These are phyloP conservation scores for Eucalyptus victrix DNA, from an alignment of 345 rosid species.

Conservation along the genomic window DNA sequence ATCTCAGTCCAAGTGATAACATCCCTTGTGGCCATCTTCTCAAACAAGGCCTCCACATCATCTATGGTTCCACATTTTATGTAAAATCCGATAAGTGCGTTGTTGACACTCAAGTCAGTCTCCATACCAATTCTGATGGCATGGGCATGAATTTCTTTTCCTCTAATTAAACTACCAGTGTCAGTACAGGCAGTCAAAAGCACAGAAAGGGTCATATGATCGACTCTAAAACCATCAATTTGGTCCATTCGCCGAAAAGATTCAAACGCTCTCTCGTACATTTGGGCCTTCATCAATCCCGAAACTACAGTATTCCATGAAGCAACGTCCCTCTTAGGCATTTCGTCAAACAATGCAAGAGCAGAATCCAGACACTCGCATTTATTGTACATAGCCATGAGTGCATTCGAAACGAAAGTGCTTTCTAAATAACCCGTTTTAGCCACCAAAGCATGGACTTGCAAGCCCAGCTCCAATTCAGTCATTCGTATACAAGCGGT, in stretches of 20 bases:
- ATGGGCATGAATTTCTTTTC: slow-evolving; percentile 56
- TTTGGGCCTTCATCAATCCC: slow-evolving; percentile 28
- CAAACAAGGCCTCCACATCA: slow-evolving; percentile 33
- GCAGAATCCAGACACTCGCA: slow-evolving; percentile 20
- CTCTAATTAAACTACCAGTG: slow-evolving; percentile 19
- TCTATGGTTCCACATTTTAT: slow-evolving; percentile 23
- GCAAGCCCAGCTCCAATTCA: slow-evolving; percentile 32
- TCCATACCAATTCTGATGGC: slow-evolving; percentile 48
- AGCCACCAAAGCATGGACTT: slow-evolving; percentile 35
- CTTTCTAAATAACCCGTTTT: slow-evolving; percentile 23
- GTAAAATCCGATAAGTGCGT: slow-evolving; percentile 63
- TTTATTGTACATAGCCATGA: slow-evolving; percentile 56
- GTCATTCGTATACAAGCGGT: slow-evolving; percentile 34
- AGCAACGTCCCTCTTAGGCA: slow-evolving; percentile 44
- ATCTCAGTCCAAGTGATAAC: slow-evolving; percentile 56
- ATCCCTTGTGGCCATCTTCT: slow-evolving; percentile 43
- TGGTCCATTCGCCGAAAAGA: slow-evolving; percentile 26
- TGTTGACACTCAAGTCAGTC: slow-evolving; percentile 42
- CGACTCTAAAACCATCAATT: slow-evolving; percentile 21
- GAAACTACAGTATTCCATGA: slow-evolving; percentile 76
- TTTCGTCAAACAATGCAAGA: slow-evolving; percentile 49
- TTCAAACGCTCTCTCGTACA: slow-evolving; percentile 28
- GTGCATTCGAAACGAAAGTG: slow-evolving; percentile 47
- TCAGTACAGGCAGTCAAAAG: slow-evolving; percentile 54
- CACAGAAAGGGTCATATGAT: slow-evolving; percentile 48